Base-by-base conservation (phyloP, 2,329 filamentous ascomycete species). In the Alternaria arbusti region DNA sequence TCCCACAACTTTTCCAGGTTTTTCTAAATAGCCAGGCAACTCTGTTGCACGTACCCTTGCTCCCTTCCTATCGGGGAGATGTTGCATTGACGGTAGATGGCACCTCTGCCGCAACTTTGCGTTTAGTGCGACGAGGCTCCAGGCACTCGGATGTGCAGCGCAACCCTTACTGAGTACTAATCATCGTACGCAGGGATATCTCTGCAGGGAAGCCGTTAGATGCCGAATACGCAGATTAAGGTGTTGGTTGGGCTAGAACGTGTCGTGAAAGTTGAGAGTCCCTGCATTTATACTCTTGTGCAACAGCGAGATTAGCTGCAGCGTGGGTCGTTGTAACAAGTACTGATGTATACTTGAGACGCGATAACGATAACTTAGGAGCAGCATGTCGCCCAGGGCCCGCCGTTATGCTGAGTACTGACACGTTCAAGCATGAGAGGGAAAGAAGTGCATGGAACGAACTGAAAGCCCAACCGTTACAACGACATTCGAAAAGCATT, bases 221-320 rank as follows among this genome's bases (percentile, higher is more conserved):
- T 60, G 36, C 55, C 26, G 28, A 30, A 59, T 51, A 32, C 25
- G 23, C 54, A 67, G 40, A 65, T 64, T 58, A 25, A 22, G 44
- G 40, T 52, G 47, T 55, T 54, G 20, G 36, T 67, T 50, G 60
- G 59, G 59, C 64, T 49, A 51, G 43, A 59, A 36, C 13, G 7
- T 13, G 45, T 32, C 25, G 20, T 44, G 9, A 22, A 20, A 3
- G 44, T 56, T 61, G 45, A 6, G 23, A 63, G 36, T 23, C 17
- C 56, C 44, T 40, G 22, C 43, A 49, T 36, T 2, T 13, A 17
- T 61, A 13, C n/a, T 47, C 0, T 7, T 15, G 7, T 46, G 6
- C 5, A 5, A 13, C 26, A 45, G 20, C 6, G n/a, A 5, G 36
- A 59, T 44, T 3, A 5, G 13, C 30, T 50, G 30, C 6, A 44